Evolutionary conservation across 176 grass and related monocot genomes (phyloP).

Genomic region (Aechmea fasciata): DNA sequence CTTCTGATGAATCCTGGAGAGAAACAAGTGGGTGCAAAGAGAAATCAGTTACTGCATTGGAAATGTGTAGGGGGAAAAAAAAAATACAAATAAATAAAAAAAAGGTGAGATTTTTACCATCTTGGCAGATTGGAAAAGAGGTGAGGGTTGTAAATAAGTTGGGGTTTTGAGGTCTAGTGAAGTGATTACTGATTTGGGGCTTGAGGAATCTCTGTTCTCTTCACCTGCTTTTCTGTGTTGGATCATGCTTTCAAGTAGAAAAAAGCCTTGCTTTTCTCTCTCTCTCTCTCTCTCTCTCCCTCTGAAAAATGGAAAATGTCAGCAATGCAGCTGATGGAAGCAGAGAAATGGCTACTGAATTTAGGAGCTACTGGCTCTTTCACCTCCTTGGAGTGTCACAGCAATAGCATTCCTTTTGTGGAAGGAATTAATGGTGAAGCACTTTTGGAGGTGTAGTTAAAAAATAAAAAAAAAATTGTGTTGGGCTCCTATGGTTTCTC

Average conservation of each 20-base stretch:
- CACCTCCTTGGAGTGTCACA: background rate
- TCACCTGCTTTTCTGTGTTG: conserved; percentile 24
- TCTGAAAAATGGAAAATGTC: background rate
- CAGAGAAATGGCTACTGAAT: background rate
- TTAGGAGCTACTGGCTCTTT: background rate
- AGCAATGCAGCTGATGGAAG: background rate
- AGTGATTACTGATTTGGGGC: conserved; percentile 22
- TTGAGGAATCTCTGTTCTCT: conserved; percentile 27
- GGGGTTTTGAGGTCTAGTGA: background rate
- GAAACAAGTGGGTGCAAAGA: background rate
- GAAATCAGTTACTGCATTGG: conserved; percentile 1
- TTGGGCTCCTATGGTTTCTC: background rate
- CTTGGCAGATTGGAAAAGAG: conserved; percentile 25
- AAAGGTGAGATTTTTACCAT: conserved; percentile 22
- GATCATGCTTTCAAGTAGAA: conserved; percentile 10
- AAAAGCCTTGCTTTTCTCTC: background rate
- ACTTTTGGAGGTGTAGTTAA: background rate
- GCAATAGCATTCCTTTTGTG: conserved; percentile 4
- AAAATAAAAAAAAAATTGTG: background rate
- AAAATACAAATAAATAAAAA: background rate
- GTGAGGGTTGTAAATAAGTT: conserved; percentile 23
- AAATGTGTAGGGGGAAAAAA: background rate
- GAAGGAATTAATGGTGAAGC: background rate
- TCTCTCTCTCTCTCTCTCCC: background rate
- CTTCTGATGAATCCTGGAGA: conserved; percentile 43